These are phyloP conservation scores for Metschnikowia kofuensis DNA, from an alignment of 805 yeast species.

Conservation along the genomic window DNA sequence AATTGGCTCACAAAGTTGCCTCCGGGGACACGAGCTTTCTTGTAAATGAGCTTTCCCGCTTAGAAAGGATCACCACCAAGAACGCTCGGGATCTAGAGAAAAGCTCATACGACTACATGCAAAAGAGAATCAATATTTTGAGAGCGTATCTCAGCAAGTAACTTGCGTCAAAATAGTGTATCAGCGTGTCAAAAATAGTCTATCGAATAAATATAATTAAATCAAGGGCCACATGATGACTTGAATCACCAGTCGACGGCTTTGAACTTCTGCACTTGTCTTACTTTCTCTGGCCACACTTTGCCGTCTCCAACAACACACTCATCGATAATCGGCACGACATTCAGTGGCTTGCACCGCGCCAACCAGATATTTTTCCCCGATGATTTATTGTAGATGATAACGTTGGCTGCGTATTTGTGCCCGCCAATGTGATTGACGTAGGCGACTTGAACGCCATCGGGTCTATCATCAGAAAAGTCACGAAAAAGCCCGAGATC, in stretches of 20 bases:
- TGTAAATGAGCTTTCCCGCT: constrained; percentile 28
- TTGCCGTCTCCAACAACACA: constrained; percentile 65
- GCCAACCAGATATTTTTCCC: constrained; percentile 90
- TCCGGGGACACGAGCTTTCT: constrained; percentile 46
- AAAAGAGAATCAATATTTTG: constrained; percentile 51
- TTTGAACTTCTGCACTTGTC: constrained; percentile 56
- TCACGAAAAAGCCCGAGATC: constrained; percentile 75
- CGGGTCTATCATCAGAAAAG: constrained; percentile 66
- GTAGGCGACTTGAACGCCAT: constrained; percentile 68
- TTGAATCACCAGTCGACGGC: constrained; percentile 51
- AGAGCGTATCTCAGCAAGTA: constrained; percentile 10
- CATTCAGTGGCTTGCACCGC: constrained; percentile 74
- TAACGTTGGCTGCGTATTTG: constrained; percentile 86
- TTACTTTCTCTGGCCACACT: constrained; percentile 67
- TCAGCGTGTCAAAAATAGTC: no score
- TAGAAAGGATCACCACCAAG: constrained; percentile 39
- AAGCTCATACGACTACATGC: constrained; percentile 49
- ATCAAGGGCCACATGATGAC: no score
- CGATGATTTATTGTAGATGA: constrained; percentile 59
- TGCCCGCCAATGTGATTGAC: constrained; percentile 96
- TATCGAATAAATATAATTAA: no score
- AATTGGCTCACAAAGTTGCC: constrained; percentile 42
- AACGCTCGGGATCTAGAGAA: constrained; percentile 32
- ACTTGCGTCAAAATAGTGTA: no score
- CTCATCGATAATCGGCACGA: constrained; percentile 69